phyloP scores from a whole-genome alignment of 331 rosid species.

The Cucumis variabilis region DNA sequence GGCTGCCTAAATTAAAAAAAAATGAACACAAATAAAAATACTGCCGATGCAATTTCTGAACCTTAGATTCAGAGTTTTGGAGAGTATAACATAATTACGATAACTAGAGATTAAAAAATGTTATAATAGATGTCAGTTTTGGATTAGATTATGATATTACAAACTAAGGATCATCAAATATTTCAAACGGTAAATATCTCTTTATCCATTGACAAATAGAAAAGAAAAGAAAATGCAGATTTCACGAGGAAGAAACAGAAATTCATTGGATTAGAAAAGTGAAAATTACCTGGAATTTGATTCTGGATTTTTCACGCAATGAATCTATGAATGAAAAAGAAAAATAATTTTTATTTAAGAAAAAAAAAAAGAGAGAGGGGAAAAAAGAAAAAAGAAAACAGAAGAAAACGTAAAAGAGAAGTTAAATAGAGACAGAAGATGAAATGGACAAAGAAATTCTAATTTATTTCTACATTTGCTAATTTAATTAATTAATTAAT shows the following conservation, averaged over 20 bases:
- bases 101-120: too few species aligned
- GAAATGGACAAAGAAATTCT: neutral
- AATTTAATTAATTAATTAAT: neutral
- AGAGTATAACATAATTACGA: too few species aligned
- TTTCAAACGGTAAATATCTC: neutral
- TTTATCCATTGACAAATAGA: too few species aligned
- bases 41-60: neutral
- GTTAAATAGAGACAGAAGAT: slow-evolving; percentile 11
- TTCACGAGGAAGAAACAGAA: neutral
- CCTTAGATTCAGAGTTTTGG: neutral
- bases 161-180: too few species aligned
- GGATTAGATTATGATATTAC: too few species aligned
- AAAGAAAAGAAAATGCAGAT: neutral
- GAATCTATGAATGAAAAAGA: neutral
- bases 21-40: neutral
- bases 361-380: neutral
- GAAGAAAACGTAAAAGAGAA: slow-evolving; percentile 7
- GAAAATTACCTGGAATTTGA: slow-evolving; percentile 24
- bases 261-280: neutral
- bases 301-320: neutral
- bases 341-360: neutral
- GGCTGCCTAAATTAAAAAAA: neutral
- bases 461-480: neutral
- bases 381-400: slow-evolving; percentile 1
- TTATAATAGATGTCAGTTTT: too few species aligned